phyloP scores from a whole-genome alignment of 2,329 filamentous ascomycete genomes.

The Gyromitra esculenta region DNA sequence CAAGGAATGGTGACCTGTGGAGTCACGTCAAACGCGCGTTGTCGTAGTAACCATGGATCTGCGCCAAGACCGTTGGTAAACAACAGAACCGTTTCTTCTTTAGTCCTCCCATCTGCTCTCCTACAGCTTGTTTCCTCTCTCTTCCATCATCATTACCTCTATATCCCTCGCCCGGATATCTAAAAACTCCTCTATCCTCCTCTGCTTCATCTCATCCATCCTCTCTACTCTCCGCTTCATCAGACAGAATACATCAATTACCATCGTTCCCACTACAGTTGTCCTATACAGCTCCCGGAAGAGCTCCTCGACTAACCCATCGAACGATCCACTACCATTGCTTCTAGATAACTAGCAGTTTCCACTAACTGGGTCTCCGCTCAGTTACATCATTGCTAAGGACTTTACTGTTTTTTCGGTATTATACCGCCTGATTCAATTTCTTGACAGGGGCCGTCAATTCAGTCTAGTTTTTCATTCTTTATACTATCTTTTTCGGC shows the following conservation, averaged over 20 bases:
- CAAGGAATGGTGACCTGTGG: neutral
- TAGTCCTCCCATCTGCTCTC: conserved; percentile 44
- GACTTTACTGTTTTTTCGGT: conserved; percentile 47
- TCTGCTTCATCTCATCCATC: conserved; percentile 27
- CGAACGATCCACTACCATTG: conserved; percentile 33
- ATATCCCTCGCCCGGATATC: conserved; percentile 50
- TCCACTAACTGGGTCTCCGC: conserved; percentile 19
- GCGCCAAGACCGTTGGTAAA: conserved; percentile 47
- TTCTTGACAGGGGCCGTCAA: conserved; percentile 33
- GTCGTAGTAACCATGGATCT: conserved; percentile 39
- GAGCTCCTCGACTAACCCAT: conserved; percentile 36
- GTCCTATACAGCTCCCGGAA: conserved; percentile 30
- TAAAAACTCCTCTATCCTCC: conserved; percentile 37
- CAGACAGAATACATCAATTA: conserved; percentile 51
- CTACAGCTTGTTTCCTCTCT: conserved; percentile 48
- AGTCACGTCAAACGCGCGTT: conserved; percentile 37
- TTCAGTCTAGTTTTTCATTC: conserved; percentile 24
- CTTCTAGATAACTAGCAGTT: conserved; percentile 28
- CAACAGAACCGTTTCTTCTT: conserved; percentile 45
- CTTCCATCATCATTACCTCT: conserved; percentile 37
- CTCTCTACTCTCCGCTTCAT: conserved; percentile 36
- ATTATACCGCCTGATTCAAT: conserved; percentile 30
- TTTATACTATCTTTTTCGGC: conserved; percentile 28
- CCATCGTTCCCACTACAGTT: conserved; percentile 32
- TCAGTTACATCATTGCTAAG: conserved; percentile 24